phyloP scores from a whole-genome alignment of 768 basidiomycete species.

The Boletus huronensis region DNA sequence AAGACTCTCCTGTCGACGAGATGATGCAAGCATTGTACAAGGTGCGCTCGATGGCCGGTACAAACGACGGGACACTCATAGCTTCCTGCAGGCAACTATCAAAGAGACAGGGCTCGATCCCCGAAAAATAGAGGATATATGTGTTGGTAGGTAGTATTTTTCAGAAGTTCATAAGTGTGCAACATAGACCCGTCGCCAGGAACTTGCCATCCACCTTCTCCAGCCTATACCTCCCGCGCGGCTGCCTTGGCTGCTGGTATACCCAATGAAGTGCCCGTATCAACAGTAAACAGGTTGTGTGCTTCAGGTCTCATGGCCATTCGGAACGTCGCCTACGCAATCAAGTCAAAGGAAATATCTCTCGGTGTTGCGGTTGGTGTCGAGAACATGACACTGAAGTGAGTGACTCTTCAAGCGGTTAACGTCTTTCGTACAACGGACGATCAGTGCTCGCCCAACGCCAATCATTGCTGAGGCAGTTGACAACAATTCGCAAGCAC shows the following conservation, averaged over 20 bases:
- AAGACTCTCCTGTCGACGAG: slow-evolving; percentile 85
- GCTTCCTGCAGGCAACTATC: slow-evolving; percentile 52
- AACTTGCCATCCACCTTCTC: slow-evolving; percentile 81
- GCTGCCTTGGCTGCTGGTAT: slow-evolving; percentile 88
- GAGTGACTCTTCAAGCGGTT: slow-evolving; percentile 20
- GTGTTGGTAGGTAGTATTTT: slow-evolving; percentile 55
- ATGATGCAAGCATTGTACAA: slow-evolving; percentile 79
- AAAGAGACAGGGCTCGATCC: slow-evolving; percentile 67
- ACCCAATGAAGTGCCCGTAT: slow-evolving; percentile 81
- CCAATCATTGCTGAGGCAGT: slow-evolving; percentile 62
- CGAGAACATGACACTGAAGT: slow-evolving; percentile 84
- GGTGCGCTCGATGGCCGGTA: slow-evolving; percentile 36
- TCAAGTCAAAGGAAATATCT: slow-evolving; percentile 77
- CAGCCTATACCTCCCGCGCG: slow-evolving; percentile 78
- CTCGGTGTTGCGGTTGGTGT: slow-evolving; percentile 83
- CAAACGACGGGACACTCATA: not conserved
- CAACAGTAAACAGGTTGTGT: slow-evolving; percentile 90
- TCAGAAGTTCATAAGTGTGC: not conserved
- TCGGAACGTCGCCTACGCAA: slow-evolving; percentile 82
- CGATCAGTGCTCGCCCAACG: slow-evolving; percentile 63
- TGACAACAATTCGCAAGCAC: slow-evolving; percentile 55
- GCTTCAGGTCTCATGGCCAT: slow-evolving; percentile 95
- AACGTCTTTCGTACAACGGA: not conserved
- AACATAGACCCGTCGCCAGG: slow-evolving; percentile 38
- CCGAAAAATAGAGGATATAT: slow-evolving; percentile 74